These are phyloP conservation scores for Guyanaporus albipodus DNA, from an alignment of 768 basidiomycete genomes.

Conservation along the genomic window DNA sequence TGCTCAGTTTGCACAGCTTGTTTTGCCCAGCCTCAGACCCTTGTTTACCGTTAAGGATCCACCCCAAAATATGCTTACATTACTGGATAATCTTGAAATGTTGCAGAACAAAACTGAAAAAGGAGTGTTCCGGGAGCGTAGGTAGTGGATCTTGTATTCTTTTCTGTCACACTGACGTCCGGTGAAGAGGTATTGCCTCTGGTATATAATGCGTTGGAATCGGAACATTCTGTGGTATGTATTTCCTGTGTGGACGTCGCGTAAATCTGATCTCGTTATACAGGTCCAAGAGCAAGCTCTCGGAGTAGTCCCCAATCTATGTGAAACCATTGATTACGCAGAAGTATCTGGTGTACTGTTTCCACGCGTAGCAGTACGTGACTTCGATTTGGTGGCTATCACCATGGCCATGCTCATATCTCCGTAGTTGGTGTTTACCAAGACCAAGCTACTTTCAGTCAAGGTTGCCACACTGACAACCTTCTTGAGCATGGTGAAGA, in stretches of 20 bases:
- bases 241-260: background rate
- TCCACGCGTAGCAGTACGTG: constrained; percentile 84
- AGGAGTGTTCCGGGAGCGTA: constrained; percentile 82
- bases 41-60: constrained; percentile 91
- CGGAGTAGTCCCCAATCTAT: constrained; percentile 77
- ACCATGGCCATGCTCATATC: constrained; percentile 8
- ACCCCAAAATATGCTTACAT: constrained; percentile 93
- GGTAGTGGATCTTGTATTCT: constrained; percentile 26
- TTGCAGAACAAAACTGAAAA: constrained; percentile 90
- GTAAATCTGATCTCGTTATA: constrained; percentile 4
- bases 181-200: constrained; percentile 86
- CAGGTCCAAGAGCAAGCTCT: constrained; percentile 92
- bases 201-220: constrained; percentile 93
- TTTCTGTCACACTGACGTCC: constrained; percentile 1
- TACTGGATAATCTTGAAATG: constrained; percentile 84
- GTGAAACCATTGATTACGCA: constrained; percentile 92
- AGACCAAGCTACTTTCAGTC: constrained; percentile 83
- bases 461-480: constrained; percentile 88
- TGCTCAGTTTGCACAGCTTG: constrained; percentile 72
- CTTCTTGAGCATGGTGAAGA: constrained; percentile 84
- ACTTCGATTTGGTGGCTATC: constrained; percentile 4
- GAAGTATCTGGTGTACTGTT: constrained; percentile 89
- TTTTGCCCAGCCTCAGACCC: constrained; percentile 86
- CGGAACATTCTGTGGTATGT: constrained; percentile 81
- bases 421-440: constrained; percentile 82